Evolutionary conservation across 257 asterid genomes (phyloP).

Genomic region (Petunia secreta): DNA sequence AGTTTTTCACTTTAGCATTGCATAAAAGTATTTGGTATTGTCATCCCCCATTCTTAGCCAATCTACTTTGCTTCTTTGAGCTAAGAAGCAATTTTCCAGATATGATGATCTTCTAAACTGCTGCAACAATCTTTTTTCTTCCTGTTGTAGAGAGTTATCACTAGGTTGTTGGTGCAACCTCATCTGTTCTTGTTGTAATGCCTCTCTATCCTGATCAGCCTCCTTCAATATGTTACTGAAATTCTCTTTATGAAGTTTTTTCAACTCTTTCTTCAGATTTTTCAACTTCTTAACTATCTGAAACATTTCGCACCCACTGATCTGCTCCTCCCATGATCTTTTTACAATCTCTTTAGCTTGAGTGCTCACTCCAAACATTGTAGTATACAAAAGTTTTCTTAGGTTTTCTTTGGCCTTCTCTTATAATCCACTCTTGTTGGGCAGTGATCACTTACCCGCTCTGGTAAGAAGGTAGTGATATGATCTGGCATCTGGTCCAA

Average conservation of each 20-base stretch:
- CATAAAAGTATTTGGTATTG: no score
- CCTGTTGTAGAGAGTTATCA: not conserved
- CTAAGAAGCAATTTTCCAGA: not conserved
- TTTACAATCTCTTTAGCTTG: no score
- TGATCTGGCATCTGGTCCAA: not conserved
- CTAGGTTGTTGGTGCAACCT: not conserved
- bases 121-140: not conserved
- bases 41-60: no score
- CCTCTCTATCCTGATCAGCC: not conserved
- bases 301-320: not conserved
- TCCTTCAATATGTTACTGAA: no score
- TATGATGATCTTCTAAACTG: not conserved
- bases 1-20: not conserved
- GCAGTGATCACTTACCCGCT: not conserved
- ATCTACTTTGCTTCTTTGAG: no score
- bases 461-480: no score
- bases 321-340: not conserved
- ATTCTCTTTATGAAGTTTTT: not conserved
- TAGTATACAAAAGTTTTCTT: not conserved
- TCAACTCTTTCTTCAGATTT: not conserved
- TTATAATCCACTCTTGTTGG: not conserved
- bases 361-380: not conserved
- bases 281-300: not conserved
- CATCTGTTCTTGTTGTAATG: not conserved
- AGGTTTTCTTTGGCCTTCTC: not conserved